Evolutionary conservation across 2,329 filamentous ascomycete species (phyloP).

Genomic region (Diaporthe vaccinii): DNA sequence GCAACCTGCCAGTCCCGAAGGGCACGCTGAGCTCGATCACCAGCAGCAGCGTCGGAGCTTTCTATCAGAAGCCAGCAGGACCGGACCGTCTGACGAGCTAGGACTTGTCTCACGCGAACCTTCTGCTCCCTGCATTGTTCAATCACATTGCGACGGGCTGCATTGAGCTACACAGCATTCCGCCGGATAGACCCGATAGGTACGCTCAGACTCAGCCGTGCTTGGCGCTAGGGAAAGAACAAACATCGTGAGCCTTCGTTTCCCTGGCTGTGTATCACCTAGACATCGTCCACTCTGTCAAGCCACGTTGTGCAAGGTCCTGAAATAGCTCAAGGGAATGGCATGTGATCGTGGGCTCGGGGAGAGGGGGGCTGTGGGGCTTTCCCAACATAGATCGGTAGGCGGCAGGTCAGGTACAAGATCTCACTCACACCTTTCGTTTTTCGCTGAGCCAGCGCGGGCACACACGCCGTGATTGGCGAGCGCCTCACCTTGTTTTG

Average conservation of each 20-base stretch:
- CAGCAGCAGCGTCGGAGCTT: constrained; percentile 11
- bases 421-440: constrained; percentile 31
- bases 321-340: constrained; percentile 15
- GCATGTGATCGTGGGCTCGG: constrained; percentile 22
- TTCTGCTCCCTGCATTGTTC: constrained; percentile 21
- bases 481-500: constrained; percentile 13
- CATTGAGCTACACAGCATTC: constrained; percentile 29
- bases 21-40: background rate
- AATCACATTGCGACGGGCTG: constrained; percentile 23
- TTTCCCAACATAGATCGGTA: constrained; percentile 34
- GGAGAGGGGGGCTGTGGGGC: background rate
- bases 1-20: constrained; percentile 8
- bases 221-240: constrained; percentile 13
- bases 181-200: constrained; percentile 35
- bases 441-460: constrained; percentile 7
- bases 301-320: constrained; percentile 33
- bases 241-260: constrained; percentile 31
- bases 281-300: constrained; percentile 27
- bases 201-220: constrained; percentile 19
- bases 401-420: constrained; percentile 24
- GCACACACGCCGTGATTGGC: background rate
- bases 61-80: constrained; percentile 2
- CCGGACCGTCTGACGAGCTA: constrained; percentile 23
- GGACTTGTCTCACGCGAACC: constrained; percentile 34
- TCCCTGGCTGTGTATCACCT: constrained; percentile 9